Evolutionary conservation across 805 yeast genomes (phyloP), one percentile per base, ranked within the genome.

Genomic region (Wickerhamomyces xylosicus): DNA sequence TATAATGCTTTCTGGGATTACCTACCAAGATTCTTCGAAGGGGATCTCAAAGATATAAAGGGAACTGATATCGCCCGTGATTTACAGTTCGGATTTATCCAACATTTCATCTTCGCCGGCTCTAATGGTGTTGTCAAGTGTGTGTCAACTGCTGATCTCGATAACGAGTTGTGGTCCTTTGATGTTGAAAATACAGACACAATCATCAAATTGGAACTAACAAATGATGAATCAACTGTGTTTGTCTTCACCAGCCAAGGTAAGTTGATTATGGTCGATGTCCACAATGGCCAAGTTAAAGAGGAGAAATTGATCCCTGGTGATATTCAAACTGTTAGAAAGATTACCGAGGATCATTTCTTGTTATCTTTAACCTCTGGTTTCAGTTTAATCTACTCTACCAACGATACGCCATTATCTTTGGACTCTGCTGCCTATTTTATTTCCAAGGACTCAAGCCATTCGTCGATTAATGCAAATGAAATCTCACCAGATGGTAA

Each of bases 61-160:
- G 27, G 20, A 37, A 46, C 43, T 14, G 46, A 47, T 36, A 47
- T 34, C 31, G 63, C 57, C 21, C 74, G 74, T 57, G 14, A 13
- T n/a, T 13, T 25, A n/a, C 5, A 25, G 14, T 25, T 25, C 14
- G 29, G 29, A n/a, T 25, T 25, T 11, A 13, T 25, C n/a, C 8
- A 25, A 11, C 29, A 25, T 13, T 4, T 25, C 14, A 8, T 25
- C 29, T 10, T n/a, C 13, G 29, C 29, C 14, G 8, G 13, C 13
- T 7, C 9, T n/a, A 7, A 25, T 11, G 29, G 29, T 7, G 4
- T 25, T 5, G 14, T 25, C 29, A 7, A 25, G 14, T 11, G n/a
- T 13, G 9, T 25, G n/a, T 25, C 29, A 11, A 25, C 29, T 25
- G 8, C 29, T n/a, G 13, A 25, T n/a, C 9, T n/a, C 9, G 13